Evolutionary conservation across 345 rosid genomes (phyloP).

Genomic region (Arabidopsis suecica): DNA sequence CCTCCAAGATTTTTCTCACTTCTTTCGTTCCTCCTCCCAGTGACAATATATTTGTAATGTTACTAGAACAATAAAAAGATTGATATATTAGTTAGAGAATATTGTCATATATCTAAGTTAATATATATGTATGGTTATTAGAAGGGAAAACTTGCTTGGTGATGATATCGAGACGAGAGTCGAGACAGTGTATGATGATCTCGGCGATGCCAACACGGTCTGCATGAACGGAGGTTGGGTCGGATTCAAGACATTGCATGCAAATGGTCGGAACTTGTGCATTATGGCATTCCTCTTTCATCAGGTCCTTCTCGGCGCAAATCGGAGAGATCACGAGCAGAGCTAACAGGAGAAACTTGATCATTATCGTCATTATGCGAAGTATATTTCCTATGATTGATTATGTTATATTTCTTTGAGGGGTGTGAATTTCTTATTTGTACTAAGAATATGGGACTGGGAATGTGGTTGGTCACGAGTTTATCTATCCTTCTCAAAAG

Average conservation of each 20-base stretch:
- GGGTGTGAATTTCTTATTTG: conserved; percentile 3
- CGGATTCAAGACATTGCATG: conserved; percentile 38
- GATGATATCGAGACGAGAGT: conserved; percentile 28
- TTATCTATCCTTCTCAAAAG: background rate
- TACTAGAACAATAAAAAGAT: background rate
- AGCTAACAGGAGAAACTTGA: conserved; percentile 18
- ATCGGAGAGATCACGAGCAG: conserved; percentile 14
- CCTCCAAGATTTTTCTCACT: background rate
- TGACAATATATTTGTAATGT: background rate
- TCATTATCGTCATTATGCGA: background rate
- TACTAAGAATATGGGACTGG: background rate
- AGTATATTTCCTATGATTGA: background rate
- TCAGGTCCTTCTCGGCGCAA: conserved; percentile 9
- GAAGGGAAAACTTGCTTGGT: conserved; percentile 22
- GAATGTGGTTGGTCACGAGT: conserved; percentile 5
- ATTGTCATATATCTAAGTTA: background rate
- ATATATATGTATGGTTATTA: background rate
- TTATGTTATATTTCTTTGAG: background rate
- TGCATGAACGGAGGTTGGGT: conserved; percentile 12
- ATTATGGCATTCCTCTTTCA: conserved; percentile 32
- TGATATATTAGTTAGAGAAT: background rate
- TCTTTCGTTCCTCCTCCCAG: background rate
- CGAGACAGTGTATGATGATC: conserved; percentile 30
- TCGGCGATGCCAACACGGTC: conserved; percentile 23
- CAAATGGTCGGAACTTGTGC: conserved; percentile 27